A percentile compares a stretch with the other conserved stretches of the same genome.
phyloP scores from a whole-genome alignment of 768 basidiomycete species.

The Boletus rubescentipes region DNA sequence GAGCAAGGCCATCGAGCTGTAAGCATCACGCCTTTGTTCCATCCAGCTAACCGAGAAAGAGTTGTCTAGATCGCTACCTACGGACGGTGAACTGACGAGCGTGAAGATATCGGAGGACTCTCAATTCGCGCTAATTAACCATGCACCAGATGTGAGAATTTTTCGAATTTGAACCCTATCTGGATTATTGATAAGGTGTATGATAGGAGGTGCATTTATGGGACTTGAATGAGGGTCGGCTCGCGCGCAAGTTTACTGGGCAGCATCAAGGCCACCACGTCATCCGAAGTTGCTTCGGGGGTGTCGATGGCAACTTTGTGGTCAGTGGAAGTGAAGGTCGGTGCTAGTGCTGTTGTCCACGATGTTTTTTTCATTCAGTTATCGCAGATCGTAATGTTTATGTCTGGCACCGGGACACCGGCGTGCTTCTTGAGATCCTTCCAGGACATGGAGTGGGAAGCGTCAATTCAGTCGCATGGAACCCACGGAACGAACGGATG shows the following conservation, averaged over 20 bases:
- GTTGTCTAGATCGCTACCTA: constrained; percentile 52
- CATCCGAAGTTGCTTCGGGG: constrained; percentile 93
- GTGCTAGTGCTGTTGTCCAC: constrained; percentile 17
- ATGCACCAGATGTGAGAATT: constrained; percentile 75
- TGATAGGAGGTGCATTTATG: constrained; percentile 85
- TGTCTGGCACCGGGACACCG: constrained; percentile 91
- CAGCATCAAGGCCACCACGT: constrained; percentile 83
- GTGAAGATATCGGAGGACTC: constrained; percentile 86
- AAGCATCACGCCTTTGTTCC: constrained; percentile 33
- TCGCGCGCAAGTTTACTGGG: constrained; percentile 81
- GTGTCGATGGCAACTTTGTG: constrained; percentile 83
- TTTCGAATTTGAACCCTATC: background rate
- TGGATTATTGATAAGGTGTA: constrained; percentile 10
- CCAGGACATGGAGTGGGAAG: constrained; percentile 84
- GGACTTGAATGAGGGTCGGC: constrained; percentile 68
- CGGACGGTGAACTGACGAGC: constrained; percentile 84
- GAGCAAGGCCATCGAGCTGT: constrained; percentile 69
- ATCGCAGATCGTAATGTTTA: constrained; percentile 87
- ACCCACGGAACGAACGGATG: constrained; percentile 83
- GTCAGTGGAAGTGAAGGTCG: constrained; percentile 94
- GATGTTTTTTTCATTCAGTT: constrained; percentile 10
- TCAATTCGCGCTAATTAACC: constrained; percentile 82
- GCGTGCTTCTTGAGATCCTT: constrained; percentile 81
- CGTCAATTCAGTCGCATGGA: constrained; percentile 97
- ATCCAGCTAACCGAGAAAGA: constrained; percentile 7